Conservation (phyloP, 495 filamentous ascomycete species). For the Talaromyces wortmannii region DNA sequence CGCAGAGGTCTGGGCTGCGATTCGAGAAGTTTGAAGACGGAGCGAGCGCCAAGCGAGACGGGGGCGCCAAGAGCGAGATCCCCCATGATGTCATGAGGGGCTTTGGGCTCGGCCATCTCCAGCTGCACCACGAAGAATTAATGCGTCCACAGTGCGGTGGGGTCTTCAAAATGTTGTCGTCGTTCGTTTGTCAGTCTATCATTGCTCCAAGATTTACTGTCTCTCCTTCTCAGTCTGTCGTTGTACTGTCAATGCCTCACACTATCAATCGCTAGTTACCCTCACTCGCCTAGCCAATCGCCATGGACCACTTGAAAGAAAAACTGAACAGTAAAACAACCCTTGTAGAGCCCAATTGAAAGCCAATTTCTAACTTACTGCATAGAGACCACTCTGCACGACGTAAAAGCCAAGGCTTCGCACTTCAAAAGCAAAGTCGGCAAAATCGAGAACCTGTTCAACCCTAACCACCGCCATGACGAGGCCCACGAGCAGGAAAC, state of each 20-base stretch:
- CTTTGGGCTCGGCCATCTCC: neutral
- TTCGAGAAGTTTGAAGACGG: neutral
- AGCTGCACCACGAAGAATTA: neutral
- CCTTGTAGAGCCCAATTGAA: neutral
- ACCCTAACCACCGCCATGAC: constrained; percentile 89
- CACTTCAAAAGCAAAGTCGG: constrained; percentile 59
- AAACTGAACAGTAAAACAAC: neutral
- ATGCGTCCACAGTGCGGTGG: neutral
- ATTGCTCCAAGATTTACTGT: neutral
- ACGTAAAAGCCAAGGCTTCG: constrained; percentile 17
- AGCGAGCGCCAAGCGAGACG: neutral
- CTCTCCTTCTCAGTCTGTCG: neutral
- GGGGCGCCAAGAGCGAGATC: neutral
- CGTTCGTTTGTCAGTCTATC: neutral
- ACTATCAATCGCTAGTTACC: neutral
- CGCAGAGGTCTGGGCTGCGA: neutral
- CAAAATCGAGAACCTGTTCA: constrained; percentile 69
- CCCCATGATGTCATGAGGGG: constrained; percentile 1
- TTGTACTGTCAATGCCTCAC: neutral
- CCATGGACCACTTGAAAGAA: constrained; percentile 1
- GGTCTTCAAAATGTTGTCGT: neutral
- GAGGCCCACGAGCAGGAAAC: constrained; percentile 83
- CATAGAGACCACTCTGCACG: neutral
- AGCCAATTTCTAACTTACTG: neutral
- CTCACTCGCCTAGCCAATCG: neutral